Evolutionary conservation across 495 filamentous ascomycete genomes (phyloP).

Genomic region (Amniculicola lignicola): DNA sequence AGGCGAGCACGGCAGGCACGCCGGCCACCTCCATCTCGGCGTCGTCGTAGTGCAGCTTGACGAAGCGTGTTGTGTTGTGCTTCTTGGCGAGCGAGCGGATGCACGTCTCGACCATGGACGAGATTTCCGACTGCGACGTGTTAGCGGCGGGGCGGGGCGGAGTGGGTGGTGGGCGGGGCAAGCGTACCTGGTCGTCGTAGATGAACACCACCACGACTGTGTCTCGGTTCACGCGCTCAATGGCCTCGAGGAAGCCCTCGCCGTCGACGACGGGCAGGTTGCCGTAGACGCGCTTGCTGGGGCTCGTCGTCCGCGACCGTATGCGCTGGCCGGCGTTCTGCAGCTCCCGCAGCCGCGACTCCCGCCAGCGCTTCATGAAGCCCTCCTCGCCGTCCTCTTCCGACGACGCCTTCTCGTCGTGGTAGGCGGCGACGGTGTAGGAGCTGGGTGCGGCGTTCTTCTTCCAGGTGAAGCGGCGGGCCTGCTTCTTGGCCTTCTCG

Average conservation of each 20-base stretch:
- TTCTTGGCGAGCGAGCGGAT: slow-evolving; percentile 66
- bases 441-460: slow-evolving; percentile 33
- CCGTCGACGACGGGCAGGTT: slow-evolving; percentile 81
- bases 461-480: slow-evolving; percentile 35
- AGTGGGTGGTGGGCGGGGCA: neutral
- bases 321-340: slow-evolving; percentile 45
- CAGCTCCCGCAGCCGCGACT: slow-evolving; percentile 72
- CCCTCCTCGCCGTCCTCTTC: slow-evolving; percentile 71
- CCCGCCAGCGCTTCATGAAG: slow-evolving; percentile 81
- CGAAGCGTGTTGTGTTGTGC: slow-evolving; percentile 69
- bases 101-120: slow-evolving; percentile 70
- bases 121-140: slow-evolving; percentile 64
- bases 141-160: slow-evolving; percentile 20
- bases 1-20: slow-evolving; percentile 85
- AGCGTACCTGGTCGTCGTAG: slow-evolving; percentile 79
- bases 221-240: slow-evolving; percentile 79
- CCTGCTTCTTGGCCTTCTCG: slow-evolving; percentile 70
- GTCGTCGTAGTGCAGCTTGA: slow-evolving; percentile 87
- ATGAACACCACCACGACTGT: slow-evolving; percentile 93
- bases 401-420: slow-evolving; percentile 50
- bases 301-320: slow-evolving; percentile 60
- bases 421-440: slow-evolving; percentile 26
- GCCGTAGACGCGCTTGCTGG: slow-evolving; percentile 72
- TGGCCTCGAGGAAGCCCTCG: slow-evolving; percentile 85
- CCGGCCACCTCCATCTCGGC: slow-evolving; percentile 92